A percentile compares a stretch with the other conserved stretches of the same genome.
Conservation (phyloP, 176 grass and related monocot species). For the Aegilops bicornis region DNA sequence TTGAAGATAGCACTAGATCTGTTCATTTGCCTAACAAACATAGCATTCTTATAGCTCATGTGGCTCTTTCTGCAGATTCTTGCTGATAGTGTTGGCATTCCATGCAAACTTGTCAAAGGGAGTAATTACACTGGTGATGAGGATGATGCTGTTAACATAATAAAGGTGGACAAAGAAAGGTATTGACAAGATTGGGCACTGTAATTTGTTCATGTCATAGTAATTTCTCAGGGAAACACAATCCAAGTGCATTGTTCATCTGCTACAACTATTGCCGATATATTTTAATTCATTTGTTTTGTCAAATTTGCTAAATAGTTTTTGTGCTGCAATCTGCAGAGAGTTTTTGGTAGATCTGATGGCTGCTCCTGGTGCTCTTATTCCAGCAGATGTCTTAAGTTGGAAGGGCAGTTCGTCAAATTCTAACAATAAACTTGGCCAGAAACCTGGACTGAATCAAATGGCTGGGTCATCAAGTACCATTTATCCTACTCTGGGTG, state of each 20-base stretch:
- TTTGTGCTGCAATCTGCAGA: slow-evolving; percentile 44
- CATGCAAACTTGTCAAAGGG: slow-evolving; percentile 96
- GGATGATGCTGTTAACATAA: slow-evolving; percentile 98
- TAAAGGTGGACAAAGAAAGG: slow-evolving; percentile 94
- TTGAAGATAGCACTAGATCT: slow-evolving; percentile 2
- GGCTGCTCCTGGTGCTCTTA: slow-evolving; percentile 93
- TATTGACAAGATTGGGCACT: slow-evolving; percentile 37
- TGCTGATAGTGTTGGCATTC: slow-evolving; percentile 93
- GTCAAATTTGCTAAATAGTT: slow-evolving; percentile 33
- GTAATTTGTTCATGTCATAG: slow-evolving; percentile 10
- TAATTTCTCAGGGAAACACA: slow-evolving; percentile 23
- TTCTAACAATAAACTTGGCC: slow-evolving; percentile 48
- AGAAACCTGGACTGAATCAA: slow-evolving; percentile 41
- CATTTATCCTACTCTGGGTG: slow-evolving; percentile 33
- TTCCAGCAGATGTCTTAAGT: slow-evolving; percentile 91
- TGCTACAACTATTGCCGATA: slow-evolving; percentile 21
- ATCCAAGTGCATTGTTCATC: slow-evolving; percentile 26
- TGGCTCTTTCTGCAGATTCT: slow-evolving; percentile 66
- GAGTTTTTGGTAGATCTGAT: slow-evolving; percentile 99
- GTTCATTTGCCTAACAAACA: slow-evolving; percentile 14
- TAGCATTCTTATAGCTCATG: slow-evolving; percentile 7
- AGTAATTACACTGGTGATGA: slow-evolving; percentile 97
- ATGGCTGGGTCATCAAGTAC: slow-evolving; percentile 36
- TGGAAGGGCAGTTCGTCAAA: slow-evolving; percentile 69
- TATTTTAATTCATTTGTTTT: slow-evolving; percentile 26